These are phyloP conservation scores for Exophiala oligosperma DNA, from an alignment of 2,329 filamentous ascomycete genomes.

Conservation along the genomic window DNA sequence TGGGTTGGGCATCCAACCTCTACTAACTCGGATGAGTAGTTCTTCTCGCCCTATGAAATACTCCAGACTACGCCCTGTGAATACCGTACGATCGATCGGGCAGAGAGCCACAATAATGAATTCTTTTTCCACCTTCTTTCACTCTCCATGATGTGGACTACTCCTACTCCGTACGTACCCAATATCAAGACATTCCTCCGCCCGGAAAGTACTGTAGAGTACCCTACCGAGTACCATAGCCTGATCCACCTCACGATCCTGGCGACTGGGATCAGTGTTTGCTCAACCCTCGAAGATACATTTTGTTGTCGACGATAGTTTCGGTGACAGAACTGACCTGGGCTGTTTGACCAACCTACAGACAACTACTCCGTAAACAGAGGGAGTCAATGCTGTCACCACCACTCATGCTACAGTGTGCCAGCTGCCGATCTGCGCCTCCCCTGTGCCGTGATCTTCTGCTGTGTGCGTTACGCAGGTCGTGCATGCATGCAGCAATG, in stretches of 20 bases:
- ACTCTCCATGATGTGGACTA: neutral
- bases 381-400: neutral
- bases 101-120: neutral
- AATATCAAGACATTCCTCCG: no score
- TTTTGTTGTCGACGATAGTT: neutral
- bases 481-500: neutral
- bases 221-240: neutral
- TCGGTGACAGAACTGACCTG: neutral
- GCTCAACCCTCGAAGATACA: neutral
- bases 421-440: neutral
- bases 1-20: no score
- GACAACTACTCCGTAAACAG: no score
- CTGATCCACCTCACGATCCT: neutral
- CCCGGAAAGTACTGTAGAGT: no score
- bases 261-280: neutral
- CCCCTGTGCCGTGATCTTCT: neutral
- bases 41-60: no score
- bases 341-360: neutral
- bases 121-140: neutral
- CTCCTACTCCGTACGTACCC: neutral
- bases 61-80: no score
- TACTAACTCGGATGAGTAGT: no score
- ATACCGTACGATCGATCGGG: no score
- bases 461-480: neutral
- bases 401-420: no score